Conservation (phyloP, 2,329 filamentous ascomycete species). For the Pyrenochaeta sp. region DNA sequence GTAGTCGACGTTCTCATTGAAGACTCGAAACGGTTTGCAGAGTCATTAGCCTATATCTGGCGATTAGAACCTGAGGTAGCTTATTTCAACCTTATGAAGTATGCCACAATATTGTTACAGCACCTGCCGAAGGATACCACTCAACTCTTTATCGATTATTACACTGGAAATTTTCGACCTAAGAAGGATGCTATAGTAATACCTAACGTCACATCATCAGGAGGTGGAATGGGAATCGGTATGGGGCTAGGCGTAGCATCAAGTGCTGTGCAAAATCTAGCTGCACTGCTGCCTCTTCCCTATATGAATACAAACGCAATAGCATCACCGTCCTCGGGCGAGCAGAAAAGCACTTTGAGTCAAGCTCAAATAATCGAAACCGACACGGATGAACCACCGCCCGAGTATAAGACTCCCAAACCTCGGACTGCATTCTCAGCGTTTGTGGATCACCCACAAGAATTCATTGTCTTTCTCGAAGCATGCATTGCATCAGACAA, state of each 20-base stretch:
- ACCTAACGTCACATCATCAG: slow-evolving; percentile 56
- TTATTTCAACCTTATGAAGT: slow-evolving; percentile 92
- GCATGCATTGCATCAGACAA: slow-evolving; percentile 78
- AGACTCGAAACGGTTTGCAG: slow-evolving; percentile 87
- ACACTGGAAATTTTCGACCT: slow-evolving; percentile 83
- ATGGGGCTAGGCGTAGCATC: slow-evolving; percentile 62
- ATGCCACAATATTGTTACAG: slow-evolving; percentile 87
- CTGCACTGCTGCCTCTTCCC: slow-evolving; percentile 81
- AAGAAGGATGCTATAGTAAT: slow-evolving; percentile 69
- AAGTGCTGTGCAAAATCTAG: slow-evolving; percentile 84
- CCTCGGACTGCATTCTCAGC: slow-evolving; percentile 93
- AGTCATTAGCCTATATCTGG: slow-evolving; percentile 92
- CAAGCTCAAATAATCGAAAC: slow-evolving; percentile 64
- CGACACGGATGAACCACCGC: slow-evolving; percentile 59
- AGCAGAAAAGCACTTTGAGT: slow-evolving; percentile 61
- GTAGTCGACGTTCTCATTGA: slow-evolving; percentile 97
- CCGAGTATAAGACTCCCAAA: slow-evolving; percentile 79
- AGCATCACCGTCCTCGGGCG: slow-evolving; percentile 63
- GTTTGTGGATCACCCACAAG: slow-evolving; percentile 90
- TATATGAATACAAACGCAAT: slow-evolving; percentile 77
- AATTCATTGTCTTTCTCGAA: slow-evolving; percentile 93
- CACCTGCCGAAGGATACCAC: slow-evolving; percentile 86
- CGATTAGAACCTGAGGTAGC: slow-evolving; percentile 80
- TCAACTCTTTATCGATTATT: slow-evolving; percentile 91
- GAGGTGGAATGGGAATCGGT: slow-evolving; percentile 47